phyloP scores from a whole-genome alignment of 2,329 filamentous ascomycete species.

The Lachnellula suecica region DNA sequence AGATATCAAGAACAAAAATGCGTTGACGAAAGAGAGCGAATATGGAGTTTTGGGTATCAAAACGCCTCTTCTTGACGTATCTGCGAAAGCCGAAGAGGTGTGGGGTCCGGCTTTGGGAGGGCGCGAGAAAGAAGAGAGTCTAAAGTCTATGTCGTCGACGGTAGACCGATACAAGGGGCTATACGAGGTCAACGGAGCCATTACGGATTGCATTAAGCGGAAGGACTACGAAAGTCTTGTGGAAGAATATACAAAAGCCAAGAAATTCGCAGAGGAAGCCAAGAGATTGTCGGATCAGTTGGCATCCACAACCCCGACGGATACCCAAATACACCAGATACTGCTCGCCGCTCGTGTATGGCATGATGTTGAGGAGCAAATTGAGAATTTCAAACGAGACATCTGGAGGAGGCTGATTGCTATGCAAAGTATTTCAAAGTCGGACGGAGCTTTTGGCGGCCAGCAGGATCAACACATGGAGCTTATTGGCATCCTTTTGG shows the following conservation, averaged over 20 bases:
- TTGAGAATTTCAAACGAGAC: slow-evolving; percentile 83
- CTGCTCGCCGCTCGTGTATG: slow-evolving; percentile 91
- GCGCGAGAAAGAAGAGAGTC: slow-evolving; percentile 82
- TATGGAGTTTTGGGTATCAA: slow-evolving; percentile 90
- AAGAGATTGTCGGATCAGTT: slow-evolving; percentile 62
- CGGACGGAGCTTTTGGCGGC: slow-evolving; percentile 14
- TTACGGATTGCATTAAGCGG: slow-evolving; percentile 83
- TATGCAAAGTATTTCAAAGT: slow-evolving; percentile 54
- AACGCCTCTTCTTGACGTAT: slow-evolving; percentile 81
- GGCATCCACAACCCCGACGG: slow-evolving; percentile 60
- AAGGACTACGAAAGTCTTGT: slow-evolving; percentile 88
- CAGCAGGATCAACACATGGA: slow-evolving; percentile 86
- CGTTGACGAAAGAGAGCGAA: slow-evolving; percentile 87
- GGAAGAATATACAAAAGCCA: slow-evolving; percentile 83
- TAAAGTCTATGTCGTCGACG: slow-evolving; percentile 74
- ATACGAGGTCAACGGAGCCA: slow-evolving; percentile 74
- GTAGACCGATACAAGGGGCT: slow-evolving; percentile 79
- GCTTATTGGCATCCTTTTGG: slow-evolving; percentile 83
- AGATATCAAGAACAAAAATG: slow-evolving; percentile 78
- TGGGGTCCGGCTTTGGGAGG: slow-evolving; percentile 95
- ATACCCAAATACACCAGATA: slow-evolving; percentile 81
- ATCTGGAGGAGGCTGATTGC: slow-evolving; percentile 80
- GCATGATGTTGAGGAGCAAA: slow-evolving; percentile 86
- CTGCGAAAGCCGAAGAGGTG: slow-evolving; percentile 92
- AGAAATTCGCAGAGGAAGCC: slow-evolving; percentile 77